Evolutionary conservation across 345 rosid genomes (phyloP).

Genomic region (Citrus reticulata): DNA sequence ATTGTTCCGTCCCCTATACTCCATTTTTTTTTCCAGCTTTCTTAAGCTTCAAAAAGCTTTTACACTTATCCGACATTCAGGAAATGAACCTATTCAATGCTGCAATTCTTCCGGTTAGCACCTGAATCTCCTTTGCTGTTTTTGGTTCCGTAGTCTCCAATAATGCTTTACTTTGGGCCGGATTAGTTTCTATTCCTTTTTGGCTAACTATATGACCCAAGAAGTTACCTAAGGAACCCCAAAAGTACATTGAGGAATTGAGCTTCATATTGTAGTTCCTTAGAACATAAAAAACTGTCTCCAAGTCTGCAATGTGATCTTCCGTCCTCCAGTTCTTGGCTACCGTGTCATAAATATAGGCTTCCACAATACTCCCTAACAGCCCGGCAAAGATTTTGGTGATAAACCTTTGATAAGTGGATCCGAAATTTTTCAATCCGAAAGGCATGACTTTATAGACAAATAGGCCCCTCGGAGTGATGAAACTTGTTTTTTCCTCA

Average conservation of each 20-base stretch:
- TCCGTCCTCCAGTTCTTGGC: accelerated
- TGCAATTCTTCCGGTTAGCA: accelerated
- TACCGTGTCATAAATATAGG: neutral
- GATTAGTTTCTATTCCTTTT: neutral
- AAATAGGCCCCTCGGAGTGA: neutral
- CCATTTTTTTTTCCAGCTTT: no score
- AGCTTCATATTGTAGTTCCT: no score
- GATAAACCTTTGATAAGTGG: neutral
- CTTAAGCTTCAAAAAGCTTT: no score
- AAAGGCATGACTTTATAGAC: neutral
- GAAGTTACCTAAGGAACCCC: no score
- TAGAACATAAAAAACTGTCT: no score
- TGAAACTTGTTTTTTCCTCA: neutral
- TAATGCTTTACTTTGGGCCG: no score
- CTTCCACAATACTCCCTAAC: neutral
- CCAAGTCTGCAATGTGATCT: neutral
- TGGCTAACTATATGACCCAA: neutral
- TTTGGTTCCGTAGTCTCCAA: no score
- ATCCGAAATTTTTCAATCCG: neutral
- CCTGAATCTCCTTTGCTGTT: neutral
- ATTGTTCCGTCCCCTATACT: neutral
- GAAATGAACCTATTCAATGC: no score
- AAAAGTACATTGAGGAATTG: no score
- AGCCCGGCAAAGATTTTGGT: neutral
- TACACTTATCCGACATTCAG: no score